Evolutionary conservation across 2,329 filamentous ascomycete genomes (phyloP), one percentile per base, ranked within the genome.

Genomic region (Fusarium keratoplasticum): DNA sequence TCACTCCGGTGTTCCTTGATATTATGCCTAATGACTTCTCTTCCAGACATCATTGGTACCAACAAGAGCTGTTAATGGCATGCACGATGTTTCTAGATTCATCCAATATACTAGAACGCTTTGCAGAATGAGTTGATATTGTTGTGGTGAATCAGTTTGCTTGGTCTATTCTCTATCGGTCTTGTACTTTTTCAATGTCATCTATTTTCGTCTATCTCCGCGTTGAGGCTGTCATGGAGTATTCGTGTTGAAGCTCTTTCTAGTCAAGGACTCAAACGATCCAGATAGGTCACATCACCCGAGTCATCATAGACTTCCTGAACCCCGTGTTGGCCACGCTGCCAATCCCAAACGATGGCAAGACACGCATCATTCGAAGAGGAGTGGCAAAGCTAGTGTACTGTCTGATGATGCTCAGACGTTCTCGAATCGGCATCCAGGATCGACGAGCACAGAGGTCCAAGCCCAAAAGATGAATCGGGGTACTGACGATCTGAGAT

Each of bases 271-370:
- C 64, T 40, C 22, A 44, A 64, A 61, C n/a, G 1, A 25, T 25
- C 31, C 55, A 38, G 5, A 22, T 36, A 55, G 2, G 8, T 75
- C 31, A 76, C 63, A 69, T 59, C 6, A 71, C 69, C 7, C 20
- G 52, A 1, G 66, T 25, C 67, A 77, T 69, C 70, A 78, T 74
- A 6, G 58, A 77, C 31, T 61, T 76, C 40, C 76, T 66, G n/a
- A 74, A 76, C 0, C 73, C 63, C 2, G 75, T 78, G n/a, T 78
- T 78, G 38, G 75, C 76, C 6, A 78, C 70, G 11, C 72, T 76
- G 0, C 76, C 76, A 13, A 78, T 71, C 1, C 76, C 76, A 65
- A 76, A 78, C 0, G 74, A 77, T 2, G 76, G 76, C 4, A 78
- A 36, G 16, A 71, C 61, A 2, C 76, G 66, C 14, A 77, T 68